Percentiles rank a stretch among this genome's conserved stretches.
These are phyloP conservation scores for Exophiala calicioides DNA, from an alignment of 2,329 filamentous ascomycete genomes.

Conservation along the genomic window DNA sequence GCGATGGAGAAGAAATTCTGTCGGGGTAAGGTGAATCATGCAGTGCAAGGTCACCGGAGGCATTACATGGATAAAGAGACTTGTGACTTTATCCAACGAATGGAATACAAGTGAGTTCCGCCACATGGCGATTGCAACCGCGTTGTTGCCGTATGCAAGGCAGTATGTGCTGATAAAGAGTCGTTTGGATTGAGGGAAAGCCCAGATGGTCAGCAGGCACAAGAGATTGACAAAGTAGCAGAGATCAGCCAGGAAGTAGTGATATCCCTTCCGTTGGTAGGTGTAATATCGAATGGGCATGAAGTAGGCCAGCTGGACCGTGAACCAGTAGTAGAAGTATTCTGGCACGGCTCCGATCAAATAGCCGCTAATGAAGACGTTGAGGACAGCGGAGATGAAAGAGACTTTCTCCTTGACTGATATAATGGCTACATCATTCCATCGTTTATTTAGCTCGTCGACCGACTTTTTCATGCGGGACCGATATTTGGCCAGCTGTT, in stretches of 20 bases:
- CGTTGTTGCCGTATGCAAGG: slow-evolving; percentile 93
- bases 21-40: slow-evolving; percentile 76
- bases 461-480: slow-evolving; percentile 84
- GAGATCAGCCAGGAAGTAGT: slow-evolving; percentile 95
- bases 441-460: slow-evolving; percentile 79
- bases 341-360: slow-evolving; percentile 83
- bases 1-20: slow-evolving; percentile 63
- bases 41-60: slow-evolving; percentile 92
- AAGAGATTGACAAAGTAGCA: slow-evolving; percentile 98
- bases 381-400: slow-evolving; percentile 94
- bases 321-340: slow-evolving; percentile 92
- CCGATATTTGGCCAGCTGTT: slow-evolving; percentile 88
- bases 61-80: slow-evolving; percentile 99
- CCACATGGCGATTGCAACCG: slow-evolving; percentile 98
- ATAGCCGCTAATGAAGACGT: slow-evolving; percentile 96
- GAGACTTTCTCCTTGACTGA: slow-evolving; percentile 90
- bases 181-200: slow-evolving; percentile 85
- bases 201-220: slow-evolving; percentile 78
- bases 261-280: slow-evolving; percentile 87
- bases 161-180: slow-evolving; percentile 92
- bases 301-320: slow-evolving; percentile 82
- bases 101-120: slow-evolving; percentile 98
- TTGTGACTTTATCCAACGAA: slow-evolving; percentile 95
- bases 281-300: slow-evolving; percentile 94
- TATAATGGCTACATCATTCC: slow-evolving; percentile 87